Evolutionary conservation across 352 stramenopile genomes (phyloP).

Genomic region (Aphanomyces euteiches): DNA sequence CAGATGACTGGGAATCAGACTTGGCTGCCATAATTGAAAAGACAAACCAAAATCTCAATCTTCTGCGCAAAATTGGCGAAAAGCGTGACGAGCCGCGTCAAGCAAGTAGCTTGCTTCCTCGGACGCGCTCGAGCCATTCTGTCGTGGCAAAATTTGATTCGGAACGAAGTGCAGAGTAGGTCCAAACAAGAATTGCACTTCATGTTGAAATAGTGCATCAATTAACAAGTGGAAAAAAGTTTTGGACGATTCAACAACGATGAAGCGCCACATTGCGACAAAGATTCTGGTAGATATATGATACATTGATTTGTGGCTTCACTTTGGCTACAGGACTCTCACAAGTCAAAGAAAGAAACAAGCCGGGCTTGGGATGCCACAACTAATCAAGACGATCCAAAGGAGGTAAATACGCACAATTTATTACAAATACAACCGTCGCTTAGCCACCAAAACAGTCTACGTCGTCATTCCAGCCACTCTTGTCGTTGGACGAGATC

Average conservation of each 20-base stretch:
- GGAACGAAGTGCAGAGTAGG: no score
- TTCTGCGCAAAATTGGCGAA: conserved; percentile 74
- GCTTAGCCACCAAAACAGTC: conserved; percentile 2
- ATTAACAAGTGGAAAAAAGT: conserved; percentile 29
- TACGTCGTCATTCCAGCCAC: conserved; percentile 2
- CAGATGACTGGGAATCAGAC: conserved; percentile 72
- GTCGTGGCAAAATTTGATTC: not conserved
- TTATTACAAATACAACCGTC: not conserved
- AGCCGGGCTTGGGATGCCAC: conserved; percentile 2
- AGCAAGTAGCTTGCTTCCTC: not conserved
- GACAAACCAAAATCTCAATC: conserved; percentile 84
- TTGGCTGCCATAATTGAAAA: conserved; percentile 85
- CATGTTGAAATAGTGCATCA: not conserved
- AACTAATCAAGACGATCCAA: conserved; percentile 17
- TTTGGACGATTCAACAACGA: conserved; percentile 17
- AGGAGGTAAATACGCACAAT: not conserved
- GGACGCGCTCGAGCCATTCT: not conserved
- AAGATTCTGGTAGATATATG: conserved; percentile 15
- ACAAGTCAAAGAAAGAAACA: conserved; percentile 2
- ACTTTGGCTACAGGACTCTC: conserved; percentile 3
- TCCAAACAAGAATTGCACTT: not conserved
- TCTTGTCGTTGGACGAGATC: conserved; percentile 39
- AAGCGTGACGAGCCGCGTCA: conserved; percentile 44
- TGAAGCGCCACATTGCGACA: conserved; percentile 23
- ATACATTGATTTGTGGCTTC: not conserved